Conservation (phyloP, 352 stramenopile genomes). For the Aphanomyces euteiches region DNA sequence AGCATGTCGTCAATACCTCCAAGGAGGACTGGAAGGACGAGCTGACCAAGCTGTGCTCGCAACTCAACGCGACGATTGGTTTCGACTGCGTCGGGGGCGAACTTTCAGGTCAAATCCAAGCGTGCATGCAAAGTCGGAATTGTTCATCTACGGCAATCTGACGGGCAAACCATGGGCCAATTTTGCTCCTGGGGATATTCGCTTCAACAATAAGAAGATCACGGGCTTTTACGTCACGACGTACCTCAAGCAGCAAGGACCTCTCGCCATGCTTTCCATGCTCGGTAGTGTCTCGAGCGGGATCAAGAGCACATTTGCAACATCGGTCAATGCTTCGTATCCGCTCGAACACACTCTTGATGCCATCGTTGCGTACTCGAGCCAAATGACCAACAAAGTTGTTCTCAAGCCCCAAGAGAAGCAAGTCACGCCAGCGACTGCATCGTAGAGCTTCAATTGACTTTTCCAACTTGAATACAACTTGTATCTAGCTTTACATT, state of each 20-base stretch:
- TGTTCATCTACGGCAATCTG: slow-evolving; percentile 30
- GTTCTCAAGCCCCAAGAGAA: background rate
- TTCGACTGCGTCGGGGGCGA: slow-evolving; percentile 33
- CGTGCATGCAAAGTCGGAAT: slow-evolving; percentile 27
- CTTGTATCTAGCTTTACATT: no score
- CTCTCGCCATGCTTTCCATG: slow-evolving; percentile 1
- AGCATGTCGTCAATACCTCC: slow-evolving; percentile 33
- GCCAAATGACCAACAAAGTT: slow-evolving; percentile 7
- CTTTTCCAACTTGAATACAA: no score
- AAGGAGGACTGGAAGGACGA: slow-evolving; percentile 19
- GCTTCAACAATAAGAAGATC: slow-evolving; percentile 19
- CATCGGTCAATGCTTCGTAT: background rate
- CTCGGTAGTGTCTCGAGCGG: background rate
- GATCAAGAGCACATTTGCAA: slow-evolving; percentile 17
- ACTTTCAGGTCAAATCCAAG: slow-evolving; percentile 19
- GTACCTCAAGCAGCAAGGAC: slow-evolving; percentile 14
- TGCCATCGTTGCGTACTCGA: background rate
- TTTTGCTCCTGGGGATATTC: background rate
- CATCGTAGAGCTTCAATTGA: background rate
- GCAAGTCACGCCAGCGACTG: background rate
- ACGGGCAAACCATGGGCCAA: background rate
- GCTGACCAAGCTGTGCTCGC: slow-evolving; percentile 18
- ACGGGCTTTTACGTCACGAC: slow-evolving; percentile 11
- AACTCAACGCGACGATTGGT: slow-evolving; percentile 27
- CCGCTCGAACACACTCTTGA: background rate